These are phyloP conservation scores for Gynandropsis gynandra DNA, from an alignment of 345 rosid species.

Conservation along the genomic window DNA sequence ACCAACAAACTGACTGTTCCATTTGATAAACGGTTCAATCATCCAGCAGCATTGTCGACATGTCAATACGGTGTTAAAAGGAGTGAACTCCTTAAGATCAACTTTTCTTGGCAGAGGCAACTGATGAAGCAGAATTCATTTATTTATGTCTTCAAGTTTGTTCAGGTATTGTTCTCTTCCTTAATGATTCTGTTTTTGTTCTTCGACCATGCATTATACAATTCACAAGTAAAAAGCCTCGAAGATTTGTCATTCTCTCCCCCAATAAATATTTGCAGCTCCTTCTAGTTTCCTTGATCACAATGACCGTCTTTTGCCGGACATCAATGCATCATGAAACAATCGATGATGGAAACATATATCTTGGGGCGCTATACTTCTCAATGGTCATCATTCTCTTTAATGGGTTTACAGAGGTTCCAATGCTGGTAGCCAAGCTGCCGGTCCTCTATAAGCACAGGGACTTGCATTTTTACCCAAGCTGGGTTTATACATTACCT, in stretches of 20 bases:
- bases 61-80: slow-evolving; percentile 56
- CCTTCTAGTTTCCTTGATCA: slow-evolving; percentile 76
- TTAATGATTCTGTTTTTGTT: slow-evolving; percentile 1
- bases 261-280: slow-evolving; percentile 56
- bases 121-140: slow-evolving; percentile 90
- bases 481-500: slow-evolving; percentile 92
- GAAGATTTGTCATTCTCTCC: slow-evolving; percentile 10
- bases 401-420: slow-evolving; percentile 95
- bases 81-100: slow-evolving; percentile 67
- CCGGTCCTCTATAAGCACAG: slow-evolving; percentile 95
- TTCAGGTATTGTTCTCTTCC: slow-evolving; percentile 53
- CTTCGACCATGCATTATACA: background rate
- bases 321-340: slow-evolving; percentile 73
- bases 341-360: slow-evolving; percentile 81
- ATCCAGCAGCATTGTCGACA: slow-evolving; percentile 92
- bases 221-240: background rate
- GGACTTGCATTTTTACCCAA: slow-evolving; percentile 90
- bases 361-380: slow-evolving; percentile 81
- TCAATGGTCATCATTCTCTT: slow-evolving; percentile 97
- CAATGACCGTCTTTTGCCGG: slow-evolving; percentile 95
- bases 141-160: slow-evolving; percentile 83
- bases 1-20: slow-evolving; percentile 53
- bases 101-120: slow-evolving; percentile 78
- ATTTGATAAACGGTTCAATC: slow-evolving; percentile 72
- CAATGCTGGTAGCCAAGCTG: slow-evolving; percentile 94